Evolutionary conservation across 805 yeast species (phyloP).

Genomic region (Candida awuae): DNA sequence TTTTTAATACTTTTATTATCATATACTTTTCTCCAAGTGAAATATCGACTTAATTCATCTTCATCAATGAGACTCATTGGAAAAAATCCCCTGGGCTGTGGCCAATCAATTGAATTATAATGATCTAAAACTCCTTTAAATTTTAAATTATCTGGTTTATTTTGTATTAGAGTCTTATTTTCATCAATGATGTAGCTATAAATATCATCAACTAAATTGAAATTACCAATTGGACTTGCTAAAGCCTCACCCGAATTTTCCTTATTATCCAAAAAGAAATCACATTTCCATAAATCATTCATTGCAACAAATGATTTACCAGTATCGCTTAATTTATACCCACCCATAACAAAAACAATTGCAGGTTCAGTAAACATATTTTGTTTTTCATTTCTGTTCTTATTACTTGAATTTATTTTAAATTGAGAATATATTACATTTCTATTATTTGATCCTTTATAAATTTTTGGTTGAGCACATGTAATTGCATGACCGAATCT

Average conservation of each 20-base stretch:
- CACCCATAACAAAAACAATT: conserved; percentile 39
- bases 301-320: conserved; percentile 24
- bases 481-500: conserved; percentile 27
- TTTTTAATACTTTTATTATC: neutral
- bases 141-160: conserved; percentile 1
- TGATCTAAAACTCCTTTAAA: conserved; percentile 24
- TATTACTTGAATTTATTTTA: neutral
- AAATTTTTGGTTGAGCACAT: conserved; percentile 23
- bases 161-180: conserved; percentile 13
- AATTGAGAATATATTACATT: neutral
- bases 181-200: conserved; percentile 16
- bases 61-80: conserved; percentile 20
- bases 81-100: conserved; percentile 26
- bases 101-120: conserved; percentile 20
- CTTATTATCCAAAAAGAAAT: conserved; percentile 27
- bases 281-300: conserved; percentile 29
- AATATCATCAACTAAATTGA: conserved; percentile 17
- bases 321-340: conserved; percentile 33
- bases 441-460: conserved; percentile 19
- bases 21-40: conserved; percentile 5
- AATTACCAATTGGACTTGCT: conserved; percentile 26
- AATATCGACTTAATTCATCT: conserved; percentile 4
- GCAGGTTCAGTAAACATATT: conserved; percentile 22
- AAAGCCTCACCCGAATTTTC: conserved; percentile 26
- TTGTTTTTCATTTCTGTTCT: neutral